These are phyloP conservation scores for Trichosporon sp. DNA, from an alignment of 1,284 basidiomycete species.

Conservation along the genomic window DNA sequence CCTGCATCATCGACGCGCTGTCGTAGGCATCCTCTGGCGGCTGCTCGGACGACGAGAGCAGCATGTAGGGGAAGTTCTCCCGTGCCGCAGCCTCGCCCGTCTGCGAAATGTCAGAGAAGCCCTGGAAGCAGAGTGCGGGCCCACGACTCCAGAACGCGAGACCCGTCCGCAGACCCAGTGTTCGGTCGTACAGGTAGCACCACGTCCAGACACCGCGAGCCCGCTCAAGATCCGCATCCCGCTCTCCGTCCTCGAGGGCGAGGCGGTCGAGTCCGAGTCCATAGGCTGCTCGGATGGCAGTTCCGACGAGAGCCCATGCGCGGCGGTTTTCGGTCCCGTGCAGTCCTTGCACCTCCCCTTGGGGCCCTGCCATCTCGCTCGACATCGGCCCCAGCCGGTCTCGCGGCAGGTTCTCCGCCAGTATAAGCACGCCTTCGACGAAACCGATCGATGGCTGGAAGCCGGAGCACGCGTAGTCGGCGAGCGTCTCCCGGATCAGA, in stretches of 20 bases:
- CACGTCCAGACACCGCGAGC: slow-evolving; percentile 51
- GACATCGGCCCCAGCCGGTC: slow-evolving; percentile 17
- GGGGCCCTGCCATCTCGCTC: slow-evolving; percentile 24
- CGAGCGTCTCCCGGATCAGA: slow-evolving; percentile 38
- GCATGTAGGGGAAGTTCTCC: slow-evolving; percentile 47
- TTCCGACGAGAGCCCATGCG: slow-evolving; percentile 49
- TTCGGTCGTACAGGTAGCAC: slow-evolving; percentile 52
- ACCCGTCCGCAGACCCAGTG: slow-evolving; percentile 48
- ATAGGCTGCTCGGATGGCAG: slow-evolving; percentile 47
- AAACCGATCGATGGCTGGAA: slow-evolving; percentile 47
- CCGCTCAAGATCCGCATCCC: slow-evolving; percentile 42
- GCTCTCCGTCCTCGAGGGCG: slow-evolving; percentile 39
- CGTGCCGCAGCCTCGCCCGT: slow-evolving; percentile 44
- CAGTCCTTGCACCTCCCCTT: slow-evolving; percentile 29
- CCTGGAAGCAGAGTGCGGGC: slow-evolving; percentile 49
- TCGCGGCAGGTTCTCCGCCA: slow-evolving; percentile 45
- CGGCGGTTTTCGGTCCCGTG: slow-evolving; percentile 48
- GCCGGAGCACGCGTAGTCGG: slow-evolving; percentile 46
- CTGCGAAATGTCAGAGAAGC: slow-evolving; percentile 43
- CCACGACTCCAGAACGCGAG: slow-evolving; percentile 51
- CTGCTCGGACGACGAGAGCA: not conserved
- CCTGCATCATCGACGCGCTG: slow-evolving; percentile 42
- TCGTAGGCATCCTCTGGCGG: slow-evolving; percentile 20
- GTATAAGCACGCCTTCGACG: slow-evolving; percentile 49
- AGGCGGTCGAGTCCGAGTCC: slow-evolving; percentile 45